Percentiles rank a stretch among this genome's conserved stretches.
Conservation (phyloP, 225 moss, liverwort and hornwort genomes). For the Lunularia cruciata region DNA sequence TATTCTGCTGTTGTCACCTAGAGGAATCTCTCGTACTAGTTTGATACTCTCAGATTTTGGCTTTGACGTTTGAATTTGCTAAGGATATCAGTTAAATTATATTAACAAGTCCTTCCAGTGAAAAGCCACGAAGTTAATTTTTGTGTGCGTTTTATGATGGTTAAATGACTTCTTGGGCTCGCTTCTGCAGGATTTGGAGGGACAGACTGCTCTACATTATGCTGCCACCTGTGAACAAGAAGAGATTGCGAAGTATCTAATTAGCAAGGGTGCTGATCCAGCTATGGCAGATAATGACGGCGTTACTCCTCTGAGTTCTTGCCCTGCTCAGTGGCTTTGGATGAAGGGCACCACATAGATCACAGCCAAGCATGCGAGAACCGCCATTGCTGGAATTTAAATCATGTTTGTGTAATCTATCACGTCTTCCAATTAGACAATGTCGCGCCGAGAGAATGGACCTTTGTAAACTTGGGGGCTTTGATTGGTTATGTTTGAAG, state of each 20-base stretch:
- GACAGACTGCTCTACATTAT: slow-evolving; percentile 96
- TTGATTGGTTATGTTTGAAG: slow-evolving; percentile 28
- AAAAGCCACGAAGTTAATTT: too few relatives aligned
- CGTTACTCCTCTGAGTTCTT: slow-evolving; percentile 65
- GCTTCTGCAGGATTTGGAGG: slow-evolving; percentile 78
- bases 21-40: too few relatives aligned
- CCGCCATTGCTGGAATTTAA: slow-evolving; percentile 1
- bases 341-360: slow-evolving; percentile 46
- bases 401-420: slow-evolving; percentile 1
- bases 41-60: too few relatives aligned
- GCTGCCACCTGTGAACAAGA: slow-evolving; percentile 84
- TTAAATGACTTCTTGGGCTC: background rate
- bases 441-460: slow-evolving; percentile 16
- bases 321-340: slow-evolving; percentile 90
- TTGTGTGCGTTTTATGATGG: too few relatives aligned
- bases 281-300: slow-evolving; percentile 76
- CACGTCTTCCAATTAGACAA: slow-evolving; percentile 2
- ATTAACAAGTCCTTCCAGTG: too few relatives aligned
- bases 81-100: too few relatives aligned
- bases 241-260: slow-evolving; percentile 75
- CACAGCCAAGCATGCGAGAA: background rate
- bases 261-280: slow-evolving; percentile 78
- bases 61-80: too few relatives aligned
- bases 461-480: slow-evolving; percentile 11
- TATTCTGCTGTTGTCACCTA: too few relatives aligned